Percentiles rank a stretch among this genome's conserved stretches.
These are phyloP conservation scores for Hyphopichia buzzinii DNA, from an alignment of 1,139 yeast species.

Conservation along the genomic window DNA sequence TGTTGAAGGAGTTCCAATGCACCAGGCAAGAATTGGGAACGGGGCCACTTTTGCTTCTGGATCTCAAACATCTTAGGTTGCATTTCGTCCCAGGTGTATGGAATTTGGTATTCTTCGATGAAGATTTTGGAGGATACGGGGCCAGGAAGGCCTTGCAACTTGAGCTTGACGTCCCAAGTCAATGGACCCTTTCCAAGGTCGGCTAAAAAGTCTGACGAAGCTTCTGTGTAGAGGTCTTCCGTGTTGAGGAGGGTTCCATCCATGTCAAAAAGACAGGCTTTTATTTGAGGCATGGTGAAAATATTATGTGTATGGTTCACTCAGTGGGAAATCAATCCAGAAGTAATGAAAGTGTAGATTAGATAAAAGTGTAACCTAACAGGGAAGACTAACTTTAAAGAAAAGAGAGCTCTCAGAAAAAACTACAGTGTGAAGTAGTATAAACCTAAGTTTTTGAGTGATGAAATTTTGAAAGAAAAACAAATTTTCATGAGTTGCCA, in stretches of 20 bases:
- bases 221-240: slow-evolving; percentile 84
- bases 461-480: too few relatives aligned
- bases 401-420: too few relatives aligned
- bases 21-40: slow-evolving; percentile 74
- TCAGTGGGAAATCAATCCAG: too few relatives aligned
- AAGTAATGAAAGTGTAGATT: too few relatives aligned
- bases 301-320: too few relatives aligned
- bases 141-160: slow-evolving; percentile 90
- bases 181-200: slow-evolving; percentile 72
- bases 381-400: too few relatives aligned
- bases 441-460: too few relatives aligned
- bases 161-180: slow-evolving; percentile 86
- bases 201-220: slow-evolving; percentile 62
- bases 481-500: too few relatives aligned
- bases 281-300: slow-evolving; percentile 30
- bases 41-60: slow-evolving; percentile 64
- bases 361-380: too few relatives aligned
- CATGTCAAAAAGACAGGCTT: slow-evolving; percentile 95
- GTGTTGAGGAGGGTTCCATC: slow-evolving; percentile 91
- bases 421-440: too few relatives aligned
- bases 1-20: slow-evolving; percentile 64
- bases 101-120: slow-evolving; percentile 65
- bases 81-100: slow-evolving; percentile 63
- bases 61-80: slow-evolving; percentile 47
- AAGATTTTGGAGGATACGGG: slow-evolving; percentile 58